Conservation (phyloP, 768 basidiomycete species). For the Russula compacta region DNA sequence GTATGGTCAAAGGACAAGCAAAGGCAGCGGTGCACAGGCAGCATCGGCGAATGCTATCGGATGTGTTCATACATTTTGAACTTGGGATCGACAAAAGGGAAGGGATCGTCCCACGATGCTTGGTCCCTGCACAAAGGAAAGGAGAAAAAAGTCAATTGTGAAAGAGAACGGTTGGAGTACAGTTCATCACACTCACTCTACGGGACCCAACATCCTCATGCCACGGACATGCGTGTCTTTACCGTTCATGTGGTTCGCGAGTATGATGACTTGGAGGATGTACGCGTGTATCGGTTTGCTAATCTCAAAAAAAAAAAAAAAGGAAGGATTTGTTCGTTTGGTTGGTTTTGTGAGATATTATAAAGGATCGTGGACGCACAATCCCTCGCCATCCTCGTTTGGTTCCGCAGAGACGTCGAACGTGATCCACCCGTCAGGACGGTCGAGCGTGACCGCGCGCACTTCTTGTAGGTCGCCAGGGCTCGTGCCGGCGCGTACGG, state of each 20-base stretch:
- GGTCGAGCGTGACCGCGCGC: constrained; percentile 71
- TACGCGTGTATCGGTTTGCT: constrained; percentile 87
- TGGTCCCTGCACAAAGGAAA: constrained; percentile 27
- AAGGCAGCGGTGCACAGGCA: neutral
- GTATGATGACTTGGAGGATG: constrained; percentile 80
- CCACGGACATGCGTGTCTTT: constrained; percentile 98
- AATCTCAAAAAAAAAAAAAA: neutral
- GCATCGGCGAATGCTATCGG: constrained; percentile 3
- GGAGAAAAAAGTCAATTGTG: neutral
- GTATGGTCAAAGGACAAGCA: neutral
- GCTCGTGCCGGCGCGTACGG: constrained; percentile 87
- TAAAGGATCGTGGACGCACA: constrained; percentile 41
- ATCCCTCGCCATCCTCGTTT: constrained; percentile 68
- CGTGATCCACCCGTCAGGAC: constrained; percentile 92
- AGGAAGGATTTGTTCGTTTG: neutral
- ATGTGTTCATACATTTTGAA: constrained; percentile 21
- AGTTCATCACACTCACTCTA: constrained; percentile 45
- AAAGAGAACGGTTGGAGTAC: constrained; percentile 5
- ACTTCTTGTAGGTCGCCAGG: constrained; percentile 90
- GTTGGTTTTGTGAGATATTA: too few species aligned
- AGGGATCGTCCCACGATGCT: constrained; percentile 20
- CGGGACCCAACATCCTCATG: constrained; percentile 74
- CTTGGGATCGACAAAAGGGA: constrained; percentile 17
- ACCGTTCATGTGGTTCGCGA: constrained; percentile 95
- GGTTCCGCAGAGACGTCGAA: constrained; percentile 77